A percentile compares a stretch with the other conserved stretches of the same genome.
Evolutionary conservation across 805 yeast genomes (phyloP).

Genomic region (Cyberlindnera suaveolens): DNA sequence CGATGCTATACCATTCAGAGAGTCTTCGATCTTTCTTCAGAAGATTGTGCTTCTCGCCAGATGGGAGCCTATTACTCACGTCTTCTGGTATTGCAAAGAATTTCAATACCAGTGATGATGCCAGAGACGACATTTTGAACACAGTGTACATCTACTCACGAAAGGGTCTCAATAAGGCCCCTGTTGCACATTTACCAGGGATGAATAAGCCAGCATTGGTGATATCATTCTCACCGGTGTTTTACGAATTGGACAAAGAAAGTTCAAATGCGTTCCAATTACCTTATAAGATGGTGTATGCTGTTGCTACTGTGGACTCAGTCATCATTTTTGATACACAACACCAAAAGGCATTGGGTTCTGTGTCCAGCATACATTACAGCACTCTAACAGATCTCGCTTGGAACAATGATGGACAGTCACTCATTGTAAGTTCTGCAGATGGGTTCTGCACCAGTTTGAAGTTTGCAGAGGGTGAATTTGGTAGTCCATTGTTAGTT

Average conservation of each 20-base stretch:
- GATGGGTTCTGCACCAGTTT: slow-evolving; percentile 88
- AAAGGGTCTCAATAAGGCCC: slow-evolving; percentile 57
- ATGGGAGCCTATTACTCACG: slow-evolving; percentile 73
- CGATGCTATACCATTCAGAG: slow-evolving; percentile 71
- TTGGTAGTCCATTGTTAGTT: slow-evolving; percentile 44
- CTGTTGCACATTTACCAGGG: slow-evolving; percentile 76
- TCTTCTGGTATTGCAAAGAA: slow-evolving; percentile 64
- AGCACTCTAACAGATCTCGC: slow-evolving; percentile 81
- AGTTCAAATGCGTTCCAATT: slow-evolving; percentile 38
- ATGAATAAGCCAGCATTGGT: slow-evolving; percentile 81
- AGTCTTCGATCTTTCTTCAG: slow-evolving; percentile 88
- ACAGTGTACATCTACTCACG: slow-evolving; percentile 80
- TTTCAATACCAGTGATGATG: slow-evolving; percentile 7
- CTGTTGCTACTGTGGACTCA: slow-evolving; percentile 88
- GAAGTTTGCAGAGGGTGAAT: slow-evolving; percentile 41
- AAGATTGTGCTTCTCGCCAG: slow-evolving; percentile 80
- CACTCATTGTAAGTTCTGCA: slow-evolving; percentile 71
- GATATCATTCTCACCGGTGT: slow-evolving; percentile 65
- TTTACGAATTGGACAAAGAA: slow-evolving; percentile 35
- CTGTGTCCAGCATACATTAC: slow-evolving; percentile 77
- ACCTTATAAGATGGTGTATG: slow-evolving; percentile 80
- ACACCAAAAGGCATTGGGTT: slow-evolving; percentile 58
- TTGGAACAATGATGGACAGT: slow-evolving; percentile 76
- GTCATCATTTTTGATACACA: slow-evolving; percentile 80
- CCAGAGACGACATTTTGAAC: slow-evolving; percentile 41